Evolutionary conservation across 768 basidiomycete species (phyloP), one percentile per base, ranked within the genome.

Genomic region (Russula vinacea): DNA sequence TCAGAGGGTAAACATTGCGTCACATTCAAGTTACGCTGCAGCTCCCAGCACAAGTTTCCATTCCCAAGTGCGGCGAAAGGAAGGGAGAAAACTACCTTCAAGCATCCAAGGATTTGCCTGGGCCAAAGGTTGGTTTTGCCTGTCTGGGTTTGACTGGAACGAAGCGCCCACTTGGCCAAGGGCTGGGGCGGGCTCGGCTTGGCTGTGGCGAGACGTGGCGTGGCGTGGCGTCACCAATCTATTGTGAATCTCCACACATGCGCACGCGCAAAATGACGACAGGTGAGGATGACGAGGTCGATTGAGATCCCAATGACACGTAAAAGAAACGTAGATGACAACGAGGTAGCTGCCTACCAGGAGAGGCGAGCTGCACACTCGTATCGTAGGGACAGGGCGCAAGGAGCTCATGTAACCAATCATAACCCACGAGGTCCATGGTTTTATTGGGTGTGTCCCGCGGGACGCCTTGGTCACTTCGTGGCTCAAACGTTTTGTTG

Each of bases 141-240:
- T 42, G 56, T 44, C 33, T 52, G n/a, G 11, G 17, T 58, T 64
- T 47, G 29, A n/a, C n/a, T n/a, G n/a, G n/a, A 39, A 24, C n/a
- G 44, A 32, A 29, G 51, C 8, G 24, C 19, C 26, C 35, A 54
- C 44, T 24, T 63, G 42, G 52, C 49, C 37, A 55, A 44, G 56
- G 62, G 62, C 56, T 58, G 49, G 62, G 56, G 42, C 50, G 42
- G 45, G 45, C 57, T 53, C 51, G 44, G 37, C 52, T 64, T 33
- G 58, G 39, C 42, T 40, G 53, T 26, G 58, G 58, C 58, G 52
- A 40, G 63, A 17, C 26, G 53, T 52, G 58, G 63, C 53, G 58
- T 54, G 58, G 40, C n/a, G 45, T 47, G 45, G 45, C 45, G 45
- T 47, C 45, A 47, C 37, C n/a, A 39, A 49, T 56, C 60, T 39